Percentiles rank a stretch among this genome's conserved stretches.
phyloP scores from a whole-genome alignment of 2,329 filamentous ascomycete genomes.

The Lasiodiplodia theobromae region DNA sequence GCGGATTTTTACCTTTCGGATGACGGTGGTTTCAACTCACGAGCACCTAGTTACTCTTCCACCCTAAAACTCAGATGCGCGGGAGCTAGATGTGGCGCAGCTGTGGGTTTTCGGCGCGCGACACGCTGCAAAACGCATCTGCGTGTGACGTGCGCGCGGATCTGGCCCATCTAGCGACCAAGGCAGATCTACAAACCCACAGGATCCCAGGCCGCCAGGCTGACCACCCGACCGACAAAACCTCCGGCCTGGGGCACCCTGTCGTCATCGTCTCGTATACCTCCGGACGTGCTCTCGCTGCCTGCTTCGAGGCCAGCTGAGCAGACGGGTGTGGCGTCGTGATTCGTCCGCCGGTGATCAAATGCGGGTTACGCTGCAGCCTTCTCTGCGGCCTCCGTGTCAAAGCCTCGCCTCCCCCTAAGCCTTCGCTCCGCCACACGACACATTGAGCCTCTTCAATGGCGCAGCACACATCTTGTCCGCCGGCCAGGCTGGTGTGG shows the following conservation, averaged over 20 bases:
- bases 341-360: not conserved
- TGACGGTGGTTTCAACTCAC: not conserved
- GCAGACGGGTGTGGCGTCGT: not conserved
- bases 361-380: slow-evolving; percentile 1
- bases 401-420: not conserved
- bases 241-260: not conserved
- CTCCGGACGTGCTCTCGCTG: not conserved
- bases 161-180: not conserved
- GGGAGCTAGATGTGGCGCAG: not conserved
- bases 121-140: not conserved
- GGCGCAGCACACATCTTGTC: not conserved
- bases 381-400: not conserved
- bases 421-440: not conserved
- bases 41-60: not conserved
- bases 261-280: not conserved
- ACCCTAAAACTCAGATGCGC: slow-evolving; percentile 8
- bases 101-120: not conserved
- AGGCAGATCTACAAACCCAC: not conserved
- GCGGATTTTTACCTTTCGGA: not conserved
- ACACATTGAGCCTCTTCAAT: not conserved
- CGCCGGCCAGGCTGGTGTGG: not conserved
- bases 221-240: not conserved
- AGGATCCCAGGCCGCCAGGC: not conserved
- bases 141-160: not conserved
- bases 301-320: not conserved